Base-by-base conservation (phyloP, 2,329 filamentous ascomycete genomes). In the Diaporthe batatas region DNA sequence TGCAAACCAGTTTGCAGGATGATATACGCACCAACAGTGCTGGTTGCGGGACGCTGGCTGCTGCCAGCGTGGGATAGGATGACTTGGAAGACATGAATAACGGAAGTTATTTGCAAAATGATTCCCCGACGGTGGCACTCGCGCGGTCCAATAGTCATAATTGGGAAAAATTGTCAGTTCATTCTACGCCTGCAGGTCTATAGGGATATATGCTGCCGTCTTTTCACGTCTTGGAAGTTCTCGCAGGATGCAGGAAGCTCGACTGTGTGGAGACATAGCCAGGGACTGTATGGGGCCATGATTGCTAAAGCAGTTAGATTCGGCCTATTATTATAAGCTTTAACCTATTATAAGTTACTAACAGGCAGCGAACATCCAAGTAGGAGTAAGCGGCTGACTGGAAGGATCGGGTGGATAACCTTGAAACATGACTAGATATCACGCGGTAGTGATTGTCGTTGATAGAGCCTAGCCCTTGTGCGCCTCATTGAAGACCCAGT, bases 321-420 rank as follows among this genome's bases (percentile, higher is more conserved):
- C 12, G 36, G 10, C 36, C 36, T 10, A 12, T 39, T 39, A 10
- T 10, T 39, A 12, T 39, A 11, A 36, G 34, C 34, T 11, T 2
- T 21, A 23, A 39, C 21, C 32, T n/a, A 58, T 3, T 25, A 5
- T 59, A n/a, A 59, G 34, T 14, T 25, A 25, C 32, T 34, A 58
- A 58, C 55, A 42, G 57, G 34, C 6, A 36, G 21, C 11, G 21
- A 57, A 36, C 21, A 59, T 25, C n/a, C 12, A 25, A 12, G 25
- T 42, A 2, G 36, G n/a, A 3, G 6, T 59, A 14, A 16, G 12
- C 12, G 57, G 6, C 16, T 21, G 18, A 25, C 18, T 59, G 21
- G 36, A 42, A 59, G 57, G 57, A 59, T 42, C 12, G n/a, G 57
- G 21, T 42, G 57, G 54, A 57, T 57, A 57, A 34, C 36, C 36